Percentiles rank a stretch among this genome's conserved stretches.
These are phyloP conservation scores for Monsonia emarginata DNA, from an alignment of 441 rosid species.

Conservation along the genomic window DNA sequence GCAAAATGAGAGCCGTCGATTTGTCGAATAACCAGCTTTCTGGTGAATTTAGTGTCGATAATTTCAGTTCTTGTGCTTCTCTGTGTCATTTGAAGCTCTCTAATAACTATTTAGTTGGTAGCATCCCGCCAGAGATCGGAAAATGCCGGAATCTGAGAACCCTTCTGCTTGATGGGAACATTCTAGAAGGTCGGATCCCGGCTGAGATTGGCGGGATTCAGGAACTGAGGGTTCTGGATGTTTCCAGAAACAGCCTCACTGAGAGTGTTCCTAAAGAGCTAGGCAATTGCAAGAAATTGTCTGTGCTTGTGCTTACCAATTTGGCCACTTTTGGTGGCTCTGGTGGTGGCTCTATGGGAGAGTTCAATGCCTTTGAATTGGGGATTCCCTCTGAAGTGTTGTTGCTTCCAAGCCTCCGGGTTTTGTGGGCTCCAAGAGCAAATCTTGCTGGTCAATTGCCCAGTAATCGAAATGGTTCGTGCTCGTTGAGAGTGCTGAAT, in stretches of 20 bases:
- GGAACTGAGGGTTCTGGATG: constrained; percentile 54
- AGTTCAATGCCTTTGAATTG: constrained; percentile 51
- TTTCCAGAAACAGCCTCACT: constrained; percentile 53
- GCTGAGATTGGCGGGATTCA: constrained; percentile 41
- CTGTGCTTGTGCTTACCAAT: constrained; percentile 42
- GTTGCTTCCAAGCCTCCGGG: constrained; percentile 33
- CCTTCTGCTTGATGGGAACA: constrained; percentile 48
- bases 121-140: constrained; percentile 44
- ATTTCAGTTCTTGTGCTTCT: constrained; percentile 26
- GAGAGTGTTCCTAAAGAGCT: constrained; percentile 44
- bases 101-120: constrained; percentile 32
- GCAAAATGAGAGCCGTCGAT: constrained; percentile 34
- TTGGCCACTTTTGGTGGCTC: constrained; percentile 25
- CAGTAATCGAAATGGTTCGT: constrained; percentile 30
- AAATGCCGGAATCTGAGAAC: constrained; percentile 37
- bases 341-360: constrained; percentile 23
- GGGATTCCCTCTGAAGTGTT: constrained; percentile 37
- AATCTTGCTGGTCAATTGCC: constrained; percentile 52
- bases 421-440: constrained; percentile 62
- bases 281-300: constrained; percentile 35
- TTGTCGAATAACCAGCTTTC: constrained; percentile 42
- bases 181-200: constrained; percentile 44
- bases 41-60: constrained; percentile 27
- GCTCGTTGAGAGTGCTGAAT: constrained; percentile 46
- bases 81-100: constrained; percentile 48